These are phyloP conservation scores for Suhomyces canberraensis DNA, from an alignment of 805 yeast genomes.

Conservation along the genomic window DNA sequence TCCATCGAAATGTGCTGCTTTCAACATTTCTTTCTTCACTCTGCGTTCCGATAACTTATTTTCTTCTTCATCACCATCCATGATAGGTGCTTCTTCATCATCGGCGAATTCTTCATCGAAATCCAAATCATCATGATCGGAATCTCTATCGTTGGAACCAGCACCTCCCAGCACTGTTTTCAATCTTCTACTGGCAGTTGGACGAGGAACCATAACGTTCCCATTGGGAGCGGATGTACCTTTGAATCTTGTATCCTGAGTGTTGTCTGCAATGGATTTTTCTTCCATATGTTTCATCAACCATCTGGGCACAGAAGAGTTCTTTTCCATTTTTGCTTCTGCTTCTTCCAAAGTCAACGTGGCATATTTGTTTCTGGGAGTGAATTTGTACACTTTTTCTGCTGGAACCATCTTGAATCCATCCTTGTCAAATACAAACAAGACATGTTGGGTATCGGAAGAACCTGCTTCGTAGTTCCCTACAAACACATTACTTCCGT, in stretches of 20 bases:
- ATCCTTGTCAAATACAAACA: constrained; percentile 78
- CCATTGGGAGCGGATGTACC: constrained; percentile 9
- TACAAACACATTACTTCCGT: constrained; percentile 90
- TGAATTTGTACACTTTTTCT: constrained; percentile 89
- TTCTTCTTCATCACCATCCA: constrained; percentile 95
- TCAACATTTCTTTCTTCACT: constrained; percentile 79
- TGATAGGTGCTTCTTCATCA: constrained; percentile 97
- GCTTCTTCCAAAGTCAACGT: constrained; percentile 95
- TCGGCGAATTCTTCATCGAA: constrained; percentile 97
- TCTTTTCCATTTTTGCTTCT: constrained; percentile 87
- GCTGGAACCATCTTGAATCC: constrained; percentile 95
- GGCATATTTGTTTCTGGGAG: constrained; percentile 89
- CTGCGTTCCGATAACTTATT: constrained; percentile 83
- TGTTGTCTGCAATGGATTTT: constrained; percentile 50
- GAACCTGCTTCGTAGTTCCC: constrained; percentile 92
- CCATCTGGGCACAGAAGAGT: constrained; percentile 83
- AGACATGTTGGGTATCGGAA: constrained; percentile 74
- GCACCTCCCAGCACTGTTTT: constrained; percentile 44
- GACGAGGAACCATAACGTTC: constrained; percentile 7
- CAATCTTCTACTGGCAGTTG: constrained; percentile 15
- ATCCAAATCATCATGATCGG: constrained; percentile 89
- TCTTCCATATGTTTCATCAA: constrained; percentile 83
- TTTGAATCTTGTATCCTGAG: constrained; percentile 47
- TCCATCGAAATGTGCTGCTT: constrained; percentile 73
- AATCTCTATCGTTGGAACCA: constrained; percentile 50